Conservation (phyloP, 2,329 filamentous ascomycete genomes). For the Dothidotthia symphoricarpi region DNA sequence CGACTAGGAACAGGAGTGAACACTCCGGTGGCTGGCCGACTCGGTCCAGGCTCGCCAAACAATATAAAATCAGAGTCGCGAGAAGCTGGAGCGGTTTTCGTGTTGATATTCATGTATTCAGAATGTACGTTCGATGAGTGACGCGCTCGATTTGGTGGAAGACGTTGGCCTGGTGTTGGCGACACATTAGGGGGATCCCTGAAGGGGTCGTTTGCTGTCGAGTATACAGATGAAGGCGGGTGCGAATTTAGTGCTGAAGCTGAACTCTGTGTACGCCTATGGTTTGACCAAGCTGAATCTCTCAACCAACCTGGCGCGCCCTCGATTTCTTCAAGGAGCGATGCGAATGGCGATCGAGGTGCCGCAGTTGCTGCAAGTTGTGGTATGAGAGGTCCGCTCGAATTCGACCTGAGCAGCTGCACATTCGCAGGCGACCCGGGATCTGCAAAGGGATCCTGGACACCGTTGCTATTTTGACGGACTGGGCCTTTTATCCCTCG, state of each 20-base stretch:
- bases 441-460: constrained; percentile 30
- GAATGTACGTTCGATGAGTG: constrained; percentile 24
- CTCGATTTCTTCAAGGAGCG: constrained; percentile 27
- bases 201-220: constrained; percentile 26
- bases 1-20: constrained; percentile 25
- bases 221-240: constrained; percentile 30
- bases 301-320: constrained; percentile 27
- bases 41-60: constrained; percentile 39
- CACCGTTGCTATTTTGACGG: constrained; percentile 18
- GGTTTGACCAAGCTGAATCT: constrained; percentile 15
- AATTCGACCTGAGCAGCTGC: constrained; percentile 29
- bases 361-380: constrained; percentile 25
- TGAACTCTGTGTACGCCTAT: constrained; percentile 32
- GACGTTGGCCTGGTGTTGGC: constrained; percentile 24
- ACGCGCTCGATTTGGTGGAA: constrained; percentile 21
- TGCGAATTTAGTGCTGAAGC: constrained; percentile 33
- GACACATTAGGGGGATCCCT: constrained; percentile 25
- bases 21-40: constrained; percentile 30
- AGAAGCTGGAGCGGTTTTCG: constrained; percentile 21
- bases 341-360: constrained; percentile 33
- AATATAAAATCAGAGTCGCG: constrained; percentile 29
- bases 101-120: constrained; percentile 19
- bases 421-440: constrained; percentile 21
- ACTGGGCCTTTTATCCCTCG: constrained; percentile 26
- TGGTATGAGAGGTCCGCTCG: constrained; percentile 24